Conservation (phyloP, 2,329 filamentous ascomycete species). For the Gnomoniopsis smithogilvyi region DNA sequence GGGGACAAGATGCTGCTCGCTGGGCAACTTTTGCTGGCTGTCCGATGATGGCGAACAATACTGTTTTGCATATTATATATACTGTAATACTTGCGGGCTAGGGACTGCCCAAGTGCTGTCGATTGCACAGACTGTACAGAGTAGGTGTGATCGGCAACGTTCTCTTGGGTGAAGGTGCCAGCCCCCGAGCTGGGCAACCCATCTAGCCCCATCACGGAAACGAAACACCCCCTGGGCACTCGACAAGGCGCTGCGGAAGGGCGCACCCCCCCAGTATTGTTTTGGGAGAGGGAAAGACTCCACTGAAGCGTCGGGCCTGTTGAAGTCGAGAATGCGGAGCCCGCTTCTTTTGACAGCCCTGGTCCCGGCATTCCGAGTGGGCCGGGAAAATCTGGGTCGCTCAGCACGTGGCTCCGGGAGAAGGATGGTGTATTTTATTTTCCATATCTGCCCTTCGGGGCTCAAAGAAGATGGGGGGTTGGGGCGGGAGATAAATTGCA, state of each 20-base stretch:
- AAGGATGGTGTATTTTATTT: neutral
- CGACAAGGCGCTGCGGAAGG: neutral
- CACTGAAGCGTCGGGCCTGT: neutral
- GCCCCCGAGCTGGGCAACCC: too few species aligned
- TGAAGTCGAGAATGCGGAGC: neutral
- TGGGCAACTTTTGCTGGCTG: too few species aligned
- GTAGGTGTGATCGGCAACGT: too few species aligned
- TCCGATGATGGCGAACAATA: too few species aligned
- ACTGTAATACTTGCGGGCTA: too few species aligned
- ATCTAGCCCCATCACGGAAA: neutral
- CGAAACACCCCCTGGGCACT: neutral
- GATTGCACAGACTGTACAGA: too few species aligned
- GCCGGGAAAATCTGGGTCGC: neutral
- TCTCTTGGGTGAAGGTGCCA: too few species aligned
- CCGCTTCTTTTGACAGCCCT: neutral
- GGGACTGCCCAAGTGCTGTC: too few species aligned
- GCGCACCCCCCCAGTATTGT: too few species aligned
- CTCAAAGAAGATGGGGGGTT: neutral
- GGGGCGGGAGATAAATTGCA: neutral
- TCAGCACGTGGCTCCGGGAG: slow-evolving; percentile 2
- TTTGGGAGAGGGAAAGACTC: neutral
- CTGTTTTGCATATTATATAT: too few species aligned
- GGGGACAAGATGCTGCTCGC: too few species aligned
- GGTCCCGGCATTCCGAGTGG: slow-evolving; percentile 6
- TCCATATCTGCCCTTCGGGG: neutral